Evolutionary conservation across 2,329 filamentous ascomycete species (phyloP), one percentile per base, ranked within the genome.

Genomic region (Aspergillus jensenii): DNA sequence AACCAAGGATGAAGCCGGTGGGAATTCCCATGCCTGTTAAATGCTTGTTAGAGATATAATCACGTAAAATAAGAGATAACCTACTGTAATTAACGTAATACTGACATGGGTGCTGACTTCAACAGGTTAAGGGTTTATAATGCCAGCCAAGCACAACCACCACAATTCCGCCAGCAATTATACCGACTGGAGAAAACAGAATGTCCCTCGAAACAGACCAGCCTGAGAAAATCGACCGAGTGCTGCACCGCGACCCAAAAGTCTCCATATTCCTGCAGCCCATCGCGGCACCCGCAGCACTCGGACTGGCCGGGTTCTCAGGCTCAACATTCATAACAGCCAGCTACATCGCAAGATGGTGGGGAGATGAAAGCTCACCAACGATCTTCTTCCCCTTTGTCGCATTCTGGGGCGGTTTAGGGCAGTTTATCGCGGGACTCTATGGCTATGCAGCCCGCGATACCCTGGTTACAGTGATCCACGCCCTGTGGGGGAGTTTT

Each of bases 321-420:
- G 50, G 50, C 27, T 53, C 50, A 12, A 52, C 50, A 8, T 52
- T 15, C 21, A 52, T 52, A 8, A 53, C 50, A 6, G 50, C 50
- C 3, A 35, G 25, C 6, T 53, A 21, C n/a, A 37, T 53, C 41
- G 50, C 50, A 3, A 41, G 17, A 27, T 53, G 27, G 50, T 53
- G 50, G 50, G 50, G 50, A 4, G 15, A 17, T n/a, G 37, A 41
- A 14, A 14, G 15, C 6, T 53, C 50, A 1, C 50, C 50, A 5
- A 53, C 50, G 1, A 53, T 53, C n/a, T 53, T 46, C 25, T 53
- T 53, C 31, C 50, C 50, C 14, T 45, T 53, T n/a, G 50, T 45
- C 6, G 50, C 40, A 4, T 53, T 53, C 31, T 53, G 50, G 50
- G 50, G 50, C 17, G 50, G 50, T 1, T 41, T 46, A 1, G 40